Base-by-base conservation (phyloP, 345 rosid genomes). In the Acer yangbiense region DNA sequence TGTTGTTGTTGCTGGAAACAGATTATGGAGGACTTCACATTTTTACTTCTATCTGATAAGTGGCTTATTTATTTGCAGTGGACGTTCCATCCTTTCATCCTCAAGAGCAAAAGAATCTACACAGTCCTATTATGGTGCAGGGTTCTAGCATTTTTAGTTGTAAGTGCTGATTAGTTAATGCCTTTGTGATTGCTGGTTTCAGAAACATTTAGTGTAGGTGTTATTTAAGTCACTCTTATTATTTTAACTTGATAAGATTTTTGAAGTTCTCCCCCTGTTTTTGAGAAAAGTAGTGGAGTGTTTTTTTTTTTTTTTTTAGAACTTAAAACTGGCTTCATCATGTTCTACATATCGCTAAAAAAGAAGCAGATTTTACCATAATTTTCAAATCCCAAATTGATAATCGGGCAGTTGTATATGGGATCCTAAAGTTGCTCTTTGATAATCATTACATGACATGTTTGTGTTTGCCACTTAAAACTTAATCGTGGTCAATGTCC, bases 81-180 rank as follows among this genome's bases (percentile, higher is more conserved):
- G 99, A 94, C 97, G 50, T 94, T 94, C 83, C 98, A 97, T 86
- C 99, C 99, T 68, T 97, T 97, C 89, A 79, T 94, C 82, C 81
- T 92, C 83, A 93, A 97, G 90, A 90, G 90, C 90, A 97, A 92
- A 88, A 94, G 88, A 88, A 87, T 97, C 90, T 97, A 94, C 87
- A 97, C 98, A 7, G 98, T 97, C 76, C 85, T 97, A 39, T 70
- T 94, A 52, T 97, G 99, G 99, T 97, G 98, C 91, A 90, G 99
- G 86, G 95, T 97, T 87, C 85, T 94, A 61, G 94, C 98, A 48
- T 94, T 90, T 86, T 85, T 97, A 87, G 98, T 90, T 78, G 99
- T 97, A 88, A 94, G 98, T 90, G 52, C 77, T 29, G 39, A 25
- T 65, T 43, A 46, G 60, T 50, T 70, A 4, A 46, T 69, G 9